Evolutionary conservation across 2,329 filamentous ascomycete species (phyloP), one percentile per base, ranked within the genome.

Genomic region (Fusarium bulbicola): DNA sequence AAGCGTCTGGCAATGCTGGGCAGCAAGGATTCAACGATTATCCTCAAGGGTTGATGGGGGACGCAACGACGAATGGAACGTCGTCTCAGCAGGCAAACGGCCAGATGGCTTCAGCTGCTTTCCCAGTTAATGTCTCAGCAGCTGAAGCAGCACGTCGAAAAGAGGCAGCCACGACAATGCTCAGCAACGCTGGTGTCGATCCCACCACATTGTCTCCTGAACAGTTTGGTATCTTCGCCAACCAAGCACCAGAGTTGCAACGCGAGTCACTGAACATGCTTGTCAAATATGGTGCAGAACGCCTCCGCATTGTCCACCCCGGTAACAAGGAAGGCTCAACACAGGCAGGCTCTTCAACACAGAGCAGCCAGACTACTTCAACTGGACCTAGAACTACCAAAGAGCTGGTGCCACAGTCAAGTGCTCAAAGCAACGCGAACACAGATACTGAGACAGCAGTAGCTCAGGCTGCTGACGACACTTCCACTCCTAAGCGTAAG

Each of bases 191-290:
- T n/a, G 83, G 82, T 9, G 84, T 90, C n/a, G 84, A 88, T 42
- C 87, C 87, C 2, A 79, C 81, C 5, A 86, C 87, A 1, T 80
- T 90, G 15, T 88, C 86, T 1, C 69, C 79, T 8, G 88, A 90
- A 50, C 88, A 90, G 74, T 89, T 90, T 68, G 85, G 82, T 72
- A 90, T 90, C 21, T 89, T 91, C 72, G 83, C 88, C 14, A 90
- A 91, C 61, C 89, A 91, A 78, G 85, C 88, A 2, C 87, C 88
- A 0, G 83, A 86, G 7, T 78, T 90, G 11, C 89, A 90, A 70
- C 80, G 82, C 59, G 84, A 87, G 59, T 90, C 89, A 2, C 79
- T 91, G 20, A 83, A 82, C 3, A 88, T 91, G 87, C 82, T 90
- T 16, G 83, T 85, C 2, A 86, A 84, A 74, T 90, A 90, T 62